Evolutionary conservation across 805 yeast genomes (phyloP).

Genomic region (Yarrowia osloensis): DNA sequence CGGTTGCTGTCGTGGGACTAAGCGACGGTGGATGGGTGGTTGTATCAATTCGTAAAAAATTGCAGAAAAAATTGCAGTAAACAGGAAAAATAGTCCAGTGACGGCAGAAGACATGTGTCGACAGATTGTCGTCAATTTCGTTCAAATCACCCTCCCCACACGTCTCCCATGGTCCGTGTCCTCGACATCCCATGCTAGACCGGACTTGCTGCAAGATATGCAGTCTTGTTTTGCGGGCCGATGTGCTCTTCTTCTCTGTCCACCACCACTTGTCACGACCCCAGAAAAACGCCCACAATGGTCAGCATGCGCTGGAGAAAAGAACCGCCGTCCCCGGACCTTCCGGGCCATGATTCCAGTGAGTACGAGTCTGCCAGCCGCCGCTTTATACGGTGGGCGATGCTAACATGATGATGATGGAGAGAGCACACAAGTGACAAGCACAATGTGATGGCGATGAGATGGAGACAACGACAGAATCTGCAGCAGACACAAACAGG

Average conservation of each 20-base stretch:
- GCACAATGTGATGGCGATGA: no score
- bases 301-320: slow-evolving; percentile 29
- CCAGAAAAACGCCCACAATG: not conserved
- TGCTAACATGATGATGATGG: not conserved
- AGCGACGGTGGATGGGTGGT: no score
- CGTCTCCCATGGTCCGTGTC: not conserved
- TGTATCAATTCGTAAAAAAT: not conserved
- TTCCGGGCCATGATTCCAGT: slow-evolving; percentile 22
- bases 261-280: not conserved
- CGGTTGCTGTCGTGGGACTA: not conserved
- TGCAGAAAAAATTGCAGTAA: no score
- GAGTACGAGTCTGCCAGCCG: not conserved
- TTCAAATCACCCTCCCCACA: not conserved
- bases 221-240: slow-evolving; percentile 14
- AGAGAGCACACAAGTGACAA: no score
- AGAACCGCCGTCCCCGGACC: slow-evolving; percentile 27
- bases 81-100: no score
- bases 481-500: not conserved
- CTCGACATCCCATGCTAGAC: not conserved
- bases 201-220: slow-evolving; percentile 9
- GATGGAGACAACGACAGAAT: not conserved
- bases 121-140: no score
- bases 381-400: not conserved
- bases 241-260: not conserved
- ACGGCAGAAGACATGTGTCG: no score